Evolutionary conservation across 495 filamentous ascomycete species (phyloP), one percentile per base, ranked within the genome.

Genomic region (Cercophora sp.): DNA sequence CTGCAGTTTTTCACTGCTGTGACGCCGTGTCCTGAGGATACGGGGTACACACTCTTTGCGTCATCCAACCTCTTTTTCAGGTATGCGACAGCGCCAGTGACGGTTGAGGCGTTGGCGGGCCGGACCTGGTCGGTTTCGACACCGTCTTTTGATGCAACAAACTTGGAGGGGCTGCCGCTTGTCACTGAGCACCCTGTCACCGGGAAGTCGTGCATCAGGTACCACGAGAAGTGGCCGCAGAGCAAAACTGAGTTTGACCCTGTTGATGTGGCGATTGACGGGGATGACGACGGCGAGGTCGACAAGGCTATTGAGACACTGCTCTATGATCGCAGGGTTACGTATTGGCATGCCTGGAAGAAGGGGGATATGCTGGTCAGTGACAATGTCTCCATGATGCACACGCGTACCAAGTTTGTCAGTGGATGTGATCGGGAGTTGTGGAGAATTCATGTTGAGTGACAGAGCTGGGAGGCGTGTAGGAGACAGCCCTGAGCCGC

Each of bases 1-100:
- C 80, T 77, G 57, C 76, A 81, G 50, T 70, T 76, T 47, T 81
- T 80, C 58, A 75, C 77, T 0, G 73, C 74, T 49, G 70, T 71
- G 3, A 68, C 73, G 1, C 66, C 75, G 0, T 68, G 74, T 8
- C 74, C 79, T 0, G 68, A 70, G 20, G 70, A 73, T 16, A 72
- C 67, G 8, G 77, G 77, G 0, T 75, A 68, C 47, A 82, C 79
- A 0, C 64, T 83, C 5, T 80, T 82, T 50, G 70, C 76, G 5
- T 67, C 64, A 46, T 80, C 79, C 1, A 71, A 69, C 1, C 67
- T 79, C 4, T 63, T 81, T 41, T 76, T 77, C 59, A 64, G 72
- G n/a, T 62, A 80, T 46, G 66, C 81, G 1, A 72, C 78, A 23
- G 3, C 18, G 0, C 24, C 57, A 8, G 68, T 72, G 55, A 63